Percentiles rank a stretch among this genome's conserved stretches.
These are phyloP conservation scores for Drechslera avenae DNA, from an alignment of 2,329 filamentous ascomycete species.

Conservation along the genomic window DNA sequence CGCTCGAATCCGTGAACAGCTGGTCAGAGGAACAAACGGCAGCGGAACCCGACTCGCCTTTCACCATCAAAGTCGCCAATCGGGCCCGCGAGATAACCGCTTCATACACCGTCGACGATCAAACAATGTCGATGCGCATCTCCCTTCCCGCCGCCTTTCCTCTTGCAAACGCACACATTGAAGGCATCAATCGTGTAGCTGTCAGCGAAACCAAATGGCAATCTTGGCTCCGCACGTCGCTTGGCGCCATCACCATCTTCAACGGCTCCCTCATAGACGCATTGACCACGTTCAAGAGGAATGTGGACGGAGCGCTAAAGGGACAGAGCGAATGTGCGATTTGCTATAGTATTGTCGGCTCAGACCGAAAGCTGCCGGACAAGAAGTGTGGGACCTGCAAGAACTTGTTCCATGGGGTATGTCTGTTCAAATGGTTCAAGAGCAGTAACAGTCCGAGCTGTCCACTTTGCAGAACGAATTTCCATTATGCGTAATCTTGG, in stretches of 20 bases:
- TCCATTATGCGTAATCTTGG: constrained; percentile 60
- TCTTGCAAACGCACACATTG: constrained; percentile 75
- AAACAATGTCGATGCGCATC: constrained; percentile 81
- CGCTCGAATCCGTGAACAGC: constrained; percentile 68
- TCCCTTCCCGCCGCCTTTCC: constrained; percentile 81
- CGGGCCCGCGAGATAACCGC: constrained; percentile 78
- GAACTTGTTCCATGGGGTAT: constrained; percentile 88
- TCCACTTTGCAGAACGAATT: constrained; percentile 89
- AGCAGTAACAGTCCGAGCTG: constrained; percentile 90
- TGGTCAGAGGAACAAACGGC: constrained; percentile 62
- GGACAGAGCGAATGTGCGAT: constrained; percentile 96
- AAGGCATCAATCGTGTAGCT: constrained; percentile 79
- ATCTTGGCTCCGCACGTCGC: constrained; percentile 83
- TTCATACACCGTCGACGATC: constrained; percentile 86
- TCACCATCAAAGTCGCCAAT: constrained; percentile 72
- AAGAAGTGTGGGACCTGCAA: constrained; percentile 92
- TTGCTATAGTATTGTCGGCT: constrained; percentile 92
- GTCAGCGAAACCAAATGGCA: constrained; percentile 93
- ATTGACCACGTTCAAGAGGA: constrained; percentile 80
- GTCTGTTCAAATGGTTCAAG: constrained; percentile 97
- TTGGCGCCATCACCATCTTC: constrained; percentile 92
- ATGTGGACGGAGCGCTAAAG: constrained; percentile 85
- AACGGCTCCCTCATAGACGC: constrained; percentile 89
- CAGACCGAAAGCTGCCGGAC: constrained; percentile 86
- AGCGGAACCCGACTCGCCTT: constrained; percentile 53